Conservation (phyloP, 2,329 filamentous ascomycete genomes). For the Furcasterigmium sp. region DNA sequence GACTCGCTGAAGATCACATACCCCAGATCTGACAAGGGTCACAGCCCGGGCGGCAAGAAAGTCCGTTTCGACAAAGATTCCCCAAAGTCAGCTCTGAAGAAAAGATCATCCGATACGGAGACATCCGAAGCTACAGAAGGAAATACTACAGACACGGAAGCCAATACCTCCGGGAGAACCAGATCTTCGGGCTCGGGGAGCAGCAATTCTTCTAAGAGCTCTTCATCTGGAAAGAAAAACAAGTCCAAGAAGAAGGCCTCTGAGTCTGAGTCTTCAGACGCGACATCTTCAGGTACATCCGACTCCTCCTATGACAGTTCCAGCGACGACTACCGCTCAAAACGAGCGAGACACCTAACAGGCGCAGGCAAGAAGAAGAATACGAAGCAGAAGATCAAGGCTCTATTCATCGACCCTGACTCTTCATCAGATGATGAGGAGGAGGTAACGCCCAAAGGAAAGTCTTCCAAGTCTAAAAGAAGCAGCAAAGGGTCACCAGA, state of each 20-base stretch:
- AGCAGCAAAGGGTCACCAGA: too few species aligned
- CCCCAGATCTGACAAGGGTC: constrained; percentile 29
- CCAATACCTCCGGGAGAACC: constrained; percentile 6
- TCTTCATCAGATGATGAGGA: constrained; percentile 16
- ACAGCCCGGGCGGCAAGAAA: constrained; percentile 25
- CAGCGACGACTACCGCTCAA: constrained; percentile 2
- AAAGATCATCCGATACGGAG: constrained; percentile 14
- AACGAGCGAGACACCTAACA: neutral
- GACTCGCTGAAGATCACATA: constrained; percentile 45
- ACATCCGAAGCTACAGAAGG: constrained; percentile 6
- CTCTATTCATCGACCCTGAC: constrained; percentile 15
- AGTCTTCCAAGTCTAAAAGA: constrained; percentile 2
- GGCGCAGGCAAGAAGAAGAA: constrained; percentile 9
- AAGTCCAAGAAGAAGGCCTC: constrained; percentile 15
- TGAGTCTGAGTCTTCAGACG: constrained; percentile 1
- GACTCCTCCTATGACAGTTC: neutral
- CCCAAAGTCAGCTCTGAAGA: constrained; percentile 32
- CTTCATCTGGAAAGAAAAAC: constrained; percentile 16
- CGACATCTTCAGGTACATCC: constrained; percentile 6
- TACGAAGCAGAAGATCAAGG: constrained; percentile 13
- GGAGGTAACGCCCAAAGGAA: constrained; percentile 3
- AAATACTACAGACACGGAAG: constrained; percentile 10
- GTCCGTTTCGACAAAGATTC: constrained; percentile 34
- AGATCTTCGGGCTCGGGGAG: neutral
- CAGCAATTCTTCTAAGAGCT: neutral